These are phyloP conservation scores for Aspergillus vadensis DNA, from an alignment of 2,329 filamentous ascomycete species.

Conservation along the genomic window DNA sequence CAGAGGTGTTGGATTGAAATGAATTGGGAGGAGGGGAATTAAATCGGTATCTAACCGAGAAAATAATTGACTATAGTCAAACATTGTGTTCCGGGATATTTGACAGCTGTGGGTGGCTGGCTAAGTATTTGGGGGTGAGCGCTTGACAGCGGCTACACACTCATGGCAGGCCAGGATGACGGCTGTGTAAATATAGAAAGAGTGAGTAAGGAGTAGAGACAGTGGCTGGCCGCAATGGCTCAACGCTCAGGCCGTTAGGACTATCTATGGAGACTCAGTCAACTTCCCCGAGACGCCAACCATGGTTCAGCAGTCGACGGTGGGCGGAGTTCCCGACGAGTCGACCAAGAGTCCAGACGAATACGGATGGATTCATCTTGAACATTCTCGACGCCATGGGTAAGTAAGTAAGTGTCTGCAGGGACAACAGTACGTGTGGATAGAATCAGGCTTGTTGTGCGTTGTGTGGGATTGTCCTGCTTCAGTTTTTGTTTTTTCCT, in stretches of 20 bases:
- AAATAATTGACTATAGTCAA: background rate
- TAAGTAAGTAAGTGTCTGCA: background rate
- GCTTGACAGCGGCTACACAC: background rate
- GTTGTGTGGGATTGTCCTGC: no score
- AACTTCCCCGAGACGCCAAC: constrained; percentile 2
- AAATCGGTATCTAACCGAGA: no score
- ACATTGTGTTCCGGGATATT: no score
- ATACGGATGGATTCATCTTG: background rate
- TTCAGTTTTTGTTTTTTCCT: no score
- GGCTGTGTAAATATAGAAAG: background rate
- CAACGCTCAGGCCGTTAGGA: constrained; percentile 7
- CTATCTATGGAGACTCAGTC: background rate
- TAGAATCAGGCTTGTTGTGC: no score
- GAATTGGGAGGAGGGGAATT: background rate
- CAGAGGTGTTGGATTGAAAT: background rate
- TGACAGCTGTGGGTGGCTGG: no score
- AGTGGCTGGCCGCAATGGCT: background rate
- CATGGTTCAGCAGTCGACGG: background rate
- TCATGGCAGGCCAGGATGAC: background rate
- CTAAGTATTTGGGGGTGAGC: no score
- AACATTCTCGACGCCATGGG: background rate
- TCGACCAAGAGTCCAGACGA: background rate
- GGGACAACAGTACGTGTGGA: background rate
- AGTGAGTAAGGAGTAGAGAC: no score
- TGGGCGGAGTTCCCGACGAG: background rate